Conservation (phyloP, 345 rosid species). For the Litchi chinensis region DNA sequence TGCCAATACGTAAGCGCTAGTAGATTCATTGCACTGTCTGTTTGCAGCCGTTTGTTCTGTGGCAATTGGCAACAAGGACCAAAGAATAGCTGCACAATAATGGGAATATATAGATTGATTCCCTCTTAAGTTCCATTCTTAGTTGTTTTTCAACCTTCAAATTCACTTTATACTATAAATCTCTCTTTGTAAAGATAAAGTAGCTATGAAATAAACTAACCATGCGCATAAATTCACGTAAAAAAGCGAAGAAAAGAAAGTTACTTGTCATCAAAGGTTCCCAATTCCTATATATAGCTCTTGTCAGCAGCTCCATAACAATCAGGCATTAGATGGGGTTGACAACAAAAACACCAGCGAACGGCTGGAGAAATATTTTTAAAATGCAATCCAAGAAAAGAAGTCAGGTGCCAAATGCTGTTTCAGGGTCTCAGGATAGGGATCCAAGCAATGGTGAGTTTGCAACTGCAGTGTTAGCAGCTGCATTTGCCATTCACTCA, state of each 20-base stretch:
- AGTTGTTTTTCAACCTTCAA: constrained; percentile 3
- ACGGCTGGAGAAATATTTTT: constrained; percentile 8
- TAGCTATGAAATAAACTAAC: too few species aligned
- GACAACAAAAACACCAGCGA: constrained; percentile 3
- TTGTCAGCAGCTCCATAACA: background rate
- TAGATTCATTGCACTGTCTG: too few species aligned
- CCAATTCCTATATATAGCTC: background rate
- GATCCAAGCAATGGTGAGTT: constrained; percentile 18
- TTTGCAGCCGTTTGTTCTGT: too few species aligned
- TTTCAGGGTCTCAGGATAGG: constrained; percentile 9
- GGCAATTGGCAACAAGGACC: too few species aligned
- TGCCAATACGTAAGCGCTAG: too few species aligned
- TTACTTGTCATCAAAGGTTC: background rate
- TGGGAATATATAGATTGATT: constrained; percentile 10
- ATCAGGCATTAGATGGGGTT: background rate
- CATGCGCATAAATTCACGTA: background rate
- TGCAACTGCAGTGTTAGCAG: constrained; percentile 39
- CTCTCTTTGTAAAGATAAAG: too few species aligned
- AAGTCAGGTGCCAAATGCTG: background rate
- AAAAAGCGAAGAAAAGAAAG: too few species aligned
- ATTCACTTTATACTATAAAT: background rate
- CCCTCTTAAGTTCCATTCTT: background rate
- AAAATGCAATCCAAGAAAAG: constrained; percentile 21
- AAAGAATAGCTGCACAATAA: background rate
- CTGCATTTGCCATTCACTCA: constrained; percentile 41